Percentiles rank a stretch among this genome's conserved stretches.
Evolutionary conservation across 306 rosid species (phyloP).

Genomic region (Vigna unguiculata): DNA sequence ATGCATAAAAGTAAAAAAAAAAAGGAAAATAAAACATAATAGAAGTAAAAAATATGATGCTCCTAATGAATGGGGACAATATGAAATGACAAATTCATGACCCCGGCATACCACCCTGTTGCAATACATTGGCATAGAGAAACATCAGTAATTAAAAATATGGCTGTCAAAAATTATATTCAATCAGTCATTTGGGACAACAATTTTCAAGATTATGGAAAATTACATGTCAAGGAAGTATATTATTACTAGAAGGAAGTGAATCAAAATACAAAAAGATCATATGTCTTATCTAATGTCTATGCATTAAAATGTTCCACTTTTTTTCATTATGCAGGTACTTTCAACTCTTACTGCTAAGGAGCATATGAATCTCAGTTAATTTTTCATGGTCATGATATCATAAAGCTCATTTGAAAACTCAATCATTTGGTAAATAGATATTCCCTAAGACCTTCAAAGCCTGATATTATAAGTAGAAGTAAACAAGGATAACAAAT

Average conservation of each 20-base stretch:
- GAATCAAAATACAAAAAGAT: not conserved
- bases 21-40: not conserved
- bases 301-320: not conserved
- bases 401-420: not conserved
- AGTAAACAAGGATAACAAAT: constrained; percentile 6
- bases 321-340: not conserved
- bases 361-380: constrained; percentile 10
- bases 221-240: not conserved
- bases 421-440: not conserved
- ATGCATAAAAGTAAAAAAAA: not conserved
- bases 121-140: not conserved
- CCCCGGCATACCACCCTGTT: not conserved
- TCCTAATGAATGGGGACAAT: not conserved
- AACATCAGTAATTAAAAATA: not conserved
- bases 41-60: not conserved
- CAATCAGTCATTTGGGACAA: not conserved
- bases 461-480: not conserved
- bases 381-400: not conserved
- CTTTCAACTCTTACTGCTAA: not conserved
- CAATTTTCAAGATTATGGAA: not conserved
- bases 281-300: too few species aligned
- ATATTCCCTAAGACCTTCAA: constrained; percentile 1
- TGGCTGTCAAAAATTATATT: not conserved
- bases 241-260: not conserved
- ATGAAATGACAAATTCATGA: not conserved